Conservation (phyloP, 345 rosid species). For the Moricandia moricandioides region DNA sequence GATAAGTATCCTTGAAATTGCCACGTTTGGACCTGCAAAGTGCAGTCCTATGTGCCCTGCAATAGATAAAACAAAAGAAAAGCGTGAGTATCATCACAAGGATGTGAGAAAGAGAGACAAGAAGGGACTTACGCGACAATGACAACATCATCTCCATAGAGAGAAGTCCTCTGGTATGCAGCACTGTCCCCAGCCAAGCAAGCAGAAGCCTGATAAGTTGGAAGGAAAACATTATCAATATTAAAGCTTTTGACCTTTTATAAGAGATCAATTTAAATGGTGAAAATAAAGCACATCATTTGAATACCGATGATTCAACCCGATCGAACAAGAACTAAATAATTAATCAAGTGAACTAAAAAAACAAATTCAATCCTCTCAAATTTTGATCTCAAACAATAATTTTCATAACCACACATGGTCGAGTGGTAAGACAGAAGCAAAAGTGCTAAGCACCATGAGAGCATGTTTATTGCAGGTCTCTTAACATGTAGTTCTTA, state of each 20-base stretch:
- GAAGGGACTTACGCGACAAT: slow-evolving; percentile 76
- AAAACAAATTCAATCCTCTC: too few relatives aligned
- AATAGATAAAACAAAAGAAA: neutral
- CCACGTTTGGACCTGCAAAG: slow-evolving; percentile 89
- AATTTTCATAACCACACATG: too few relatives aligned
- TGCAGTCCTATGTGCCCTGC: slow-evolving; percentile 87
- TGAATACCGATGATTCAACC: too few relatives aligned
- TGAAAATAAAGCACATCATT: neutral
- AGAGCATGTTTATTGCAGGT: too few relatives aligned
- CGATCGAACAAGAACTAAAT: too few relatives aligned
- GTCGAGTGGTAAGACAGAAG: too few relatives aligned
- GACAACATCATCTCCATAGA: slow-evolving; percentile 86
- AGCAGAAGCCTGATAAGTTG: slow-evolving; percentile 58
- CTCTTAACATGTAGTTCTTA: too few relatives aligned
- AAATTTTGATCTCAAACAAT: slow-evolving; percentile 5
- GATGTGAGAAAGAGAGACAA: slow-evolving; percentile 4
- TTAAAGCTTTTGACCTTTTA: too few relatives aligned
- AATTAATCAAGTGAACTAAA: too few relatives aligned
- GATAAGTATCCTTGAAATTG: slow-evolving; percentile 85
- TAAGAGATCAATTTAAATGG: neutral
- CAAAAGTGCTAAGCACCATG: too few relatives aligned
- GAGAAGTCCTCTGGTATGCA: slow-evolving; percentile 72
- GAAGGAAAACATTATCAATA: too few relatives aligned
- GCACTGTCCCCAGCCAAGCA: slow-evolving; percentile 96
- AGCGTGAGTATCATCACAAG: neutral